Base-by-base conservation (phyloP, 2,329 filamentous ascomycete genomes). In the Metarhizium robertsii region DNA sequence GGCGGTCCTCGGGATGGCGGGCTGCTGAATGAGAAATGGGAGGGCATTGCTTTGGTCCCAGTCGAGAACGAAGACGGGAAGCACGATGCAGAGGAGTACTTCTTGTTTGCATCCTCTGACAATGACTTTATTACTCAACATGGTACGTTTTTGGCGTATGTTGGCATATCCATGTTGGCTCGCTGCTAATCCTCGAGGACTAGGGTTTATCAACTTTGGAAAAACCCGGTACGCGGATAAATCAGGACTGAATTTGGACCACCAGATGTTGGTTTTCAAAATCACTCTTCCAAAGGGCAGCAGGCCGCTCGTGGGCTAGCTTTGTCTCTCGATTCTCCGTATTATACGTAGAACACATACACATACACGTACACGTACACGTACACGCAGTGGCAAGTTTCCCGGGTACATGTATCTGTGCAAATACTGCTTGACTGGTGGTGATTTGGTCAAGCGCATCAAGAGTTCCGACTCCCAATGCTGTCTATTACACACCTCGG, bases 61-160 rank as follows among this genome's bases (percentile, higher is more conserved):
- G 78, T 82, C 6, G 74, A 83, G 61, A 57, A 62, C 2, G 66
- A 34, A 7, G 32, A 34, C 10, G 32, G 10, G 10, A 10, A 10
- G 32, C 32, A 70, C 43, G 65, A 68, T 25, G 74, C 80, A 55
- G 78, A 80, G 30, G 81, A 88, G 69, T 89, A 82, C 67, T 88
- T 83, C 64, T 65, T 90, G 38, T 80, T 90, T 58, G 81, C 78
- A 13, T 69, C 88, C 51, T 86, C 80, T 55, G 87, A 90, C 62
- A 88, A 90, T 64, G 86, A 90, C 66, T 89, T 89, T 61, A 83
- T 90, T 55, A 89, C 86, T 0, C 85, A 89, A 66, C 74, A 89
- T 66, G 84, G 82, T 74, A 64, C 30, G 59, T 46, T 6, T 20
- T 14, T 4, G 25, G 25, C 25, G 25, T 25, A 25, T 42, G 8